Evolutionary conservation across 352 stramenopile species (phyloP), one percentile per base, ranked within the genome.

Genomic region (Phytopythium ostracodes): DNA sequence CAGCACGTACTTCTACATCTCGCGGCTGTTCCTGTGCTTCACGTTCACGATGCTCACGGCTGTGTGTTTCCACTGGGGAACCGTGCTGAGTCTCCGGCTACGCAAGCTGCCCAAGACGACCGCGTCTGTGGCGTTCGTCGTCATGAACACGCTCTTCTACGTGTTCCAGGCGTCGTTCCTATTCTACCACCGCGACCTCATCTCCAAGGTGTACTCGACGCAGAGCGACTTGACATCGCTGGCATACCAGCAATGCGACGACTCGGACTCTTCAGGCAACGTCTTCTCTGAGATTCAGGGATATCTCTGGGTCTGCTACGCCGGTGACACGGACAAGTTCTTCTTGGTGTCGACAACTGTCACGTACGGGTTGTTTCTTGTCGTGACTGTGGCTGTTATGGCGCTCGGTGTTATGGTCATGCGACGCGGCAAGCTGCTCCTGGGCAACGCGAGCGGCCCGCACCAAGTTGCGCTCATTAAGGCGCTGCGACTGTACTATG

Each of bases 41-140:
- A 93, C 85, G 25, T 96, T 94, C 56, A 96, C 87, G 56, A 96
- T 96, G 87, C 72, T 96, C 24, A 88, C 81, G 22, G 84, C 85
- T 5, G 87, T 96, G 59, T 94, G 85, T 63, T 94, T 92, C 58
- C 87, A 96, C 64, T 96, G 87, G 87, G 87, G 80, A 33, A 92
- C 85, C 9, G 86, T 96, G 47, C 63, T 96, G 22, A 92, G 78
- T 56, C 75, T 91, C 31, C 79, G 83, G 12, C 68, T 96, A 24
- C 82, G 87, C 20, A 89, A 89, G 47, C 53, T 94, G 5, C 85
- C 87, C 0, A 89, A 91, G 60, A 70, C 66, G 17, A 91, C 82
- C 8, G 80, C 84, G 3, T 75, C 77, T 0, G 63, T 92, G 24
- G 72, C 78, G 9, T 96, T 96, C 64, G 72, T 83, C 7, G 47